These are phyloP conservation scores for Breynia disticha DNA, from an alignment of 441 rosid species.

Conservation along the genomic window DNA sequence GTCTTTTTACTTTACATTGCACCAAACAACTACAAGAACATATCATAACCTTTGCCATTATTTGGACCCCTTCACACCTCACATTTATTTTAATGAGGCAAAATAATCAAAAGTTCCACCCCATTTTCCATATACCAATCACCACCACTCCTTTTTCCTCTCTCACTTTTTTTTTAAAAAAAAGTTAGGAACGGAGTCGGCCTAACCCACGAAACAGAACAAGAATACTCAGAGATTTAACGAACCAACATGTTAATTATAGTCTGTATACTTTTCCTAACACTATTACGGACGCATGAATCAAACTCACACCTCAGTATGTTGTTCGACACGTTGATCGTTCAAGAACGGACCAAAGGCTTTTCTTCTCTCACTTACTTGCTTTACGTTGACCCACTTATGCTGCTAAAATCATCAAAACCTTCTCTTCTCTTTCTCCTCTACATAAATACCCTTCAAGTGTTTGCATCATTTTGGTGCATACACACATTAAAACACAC, in stretches of 20 bases:
- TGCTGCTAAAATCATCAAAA: slow-evolving; percentile 28
- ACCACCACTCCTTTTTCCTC: slow-evolving; percentile 3
- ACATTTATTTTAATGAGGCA: slow-evolving; percentile 14
- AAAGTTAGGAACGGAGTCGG: no score
- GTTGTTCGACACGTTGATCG: no score
- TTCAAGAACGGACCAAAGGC: no score
- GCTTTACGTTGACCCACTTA: slow-evolving; percentile 47
- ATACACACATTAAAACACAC: neutral
- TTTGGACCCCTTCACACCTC: slow-evolving; percentile 38
- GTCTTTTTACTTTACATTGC: slow-evolving; percentile 27
- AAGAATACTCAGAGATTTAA: no score
- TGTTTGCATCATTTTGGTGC: slow-evolving; percentile 13
- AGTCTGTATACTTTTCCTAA: no score
- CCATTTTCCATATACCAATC: slow-evolving; percentile 39
- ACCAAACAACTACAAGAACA: slow-evolving; percentile 24
- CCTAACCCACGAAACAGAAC: no score
- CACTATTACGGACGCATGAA: no score
- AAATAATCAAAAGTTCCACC: slow-evolving; percentile 4
- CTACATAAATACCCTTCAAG: slow-evolving; percentile 23
- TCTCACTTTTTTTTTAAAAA: no score
- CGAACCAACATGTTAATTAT: no score
- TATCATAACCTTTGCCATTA: slow-evolving; percentile 41
- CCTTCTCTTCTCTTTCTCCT: slow-evolving; percentile 8
- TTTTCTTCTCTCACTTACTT: slow-evolving; percentile 11
- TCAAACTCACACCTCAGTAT: no score